Base-by-base conservation (phyloP, 208 protist species). In the Phytomonas serpens region DNA sequence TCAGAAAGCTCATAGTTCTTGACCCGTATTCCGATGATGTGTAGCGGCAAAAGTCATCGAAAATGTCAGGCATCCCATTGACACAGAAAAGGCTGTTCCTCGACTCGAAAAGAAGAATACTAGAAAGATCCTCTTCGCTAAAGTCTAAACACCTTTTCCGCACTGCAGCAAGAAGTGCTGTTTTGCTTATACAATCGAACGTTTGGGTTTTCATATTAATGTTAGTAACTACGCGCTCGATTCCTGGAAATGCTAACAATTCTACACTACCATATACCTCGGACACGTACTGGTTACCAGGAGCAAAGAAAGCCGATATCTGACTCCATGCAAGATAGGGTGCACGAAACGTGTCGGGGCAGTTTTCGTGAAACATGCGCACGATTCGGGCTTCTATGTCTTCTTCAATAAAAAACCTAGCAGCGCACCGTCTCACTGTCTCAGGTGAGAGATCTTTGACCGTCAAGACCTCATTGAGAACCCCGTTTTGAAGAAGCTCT, bases 281-380 rank as follows among this genome's bases (percentile, higher is more conserved):
- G 13, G 84, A 91, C 23, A 82, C 74, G 40, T 81, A 70, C 0
- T 69, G 75, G 69, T 88, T 88, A 0, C 64, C 65, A 62, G 74
- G 73, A 3, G 83, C 79, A 67, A 85, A 82, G 42, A 92, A 89
- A 61, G 91, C 82, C 16, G 91, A 93, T 31, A 96, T 79, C 61
- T 96, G 91, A 51, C 87, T 90, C 88, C 91, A 96, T 31, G 86
- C 86, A 61, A 93, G 76, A 78, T 92, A 93, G 38, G 91, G 91
- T 32, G 88, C 88, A n/a, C 91, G 84, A 73, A 93, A 78, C 5
- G 83, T 92, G 67, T 89, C 71, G 30, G 77, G 77, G 67, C 82
- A 76, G 14, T 67, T 62, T 62, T 83, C 78, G 67, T 73, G 83
- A 33, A 93, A 66, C 66, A 78, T 72, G 37, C 84, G 80, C 64